Base-by-base conservation (phyloP, 2,329 filamentous ascomycete genomes). In the Stagonosporopsis rhizophila region DNA sequence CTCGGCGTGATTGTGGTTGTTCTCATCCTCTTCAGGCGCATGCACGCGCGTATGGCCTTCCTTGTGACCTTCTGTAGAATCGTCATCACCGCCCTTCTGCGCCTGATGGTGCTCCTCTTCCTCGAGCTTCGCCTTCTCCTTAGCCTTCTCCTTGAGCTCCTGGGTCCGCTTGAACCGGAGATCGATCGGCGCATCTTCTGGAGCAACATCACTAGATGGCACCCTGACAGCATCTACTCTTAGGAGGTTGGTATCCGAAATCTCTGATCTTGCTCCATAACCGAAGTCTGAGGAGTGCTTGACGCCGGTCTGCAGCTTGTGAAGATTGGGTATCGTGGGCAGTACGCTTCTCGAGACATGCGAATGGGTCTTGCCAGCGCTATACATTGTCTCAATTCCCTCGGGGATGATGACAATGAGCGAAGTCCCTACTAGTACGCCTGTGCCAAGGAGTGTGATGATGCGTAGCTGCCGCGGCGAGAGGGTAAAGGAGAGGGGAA, bases 381-480 rank as follows among this genome's bases (percentile, higher is more conserved):
- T 87, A 66, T 95, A 91, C 54, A 97, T 84, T 3, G 95, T 94
- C 73, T 97, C 93, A 57, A 98, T 89, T 34, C 95, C 95, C 77
- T 99, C 95, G 0, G 95, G 95, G 69, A 99, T 96, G 71, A 99
- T 98, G 28, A 99, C 92, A 62, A 98, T 94, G 62, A 99, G 84
- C 1, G 94, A 94, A 25, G 95, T 98, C 32, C 95, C 95, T 15
- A 99, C 93, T 8, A 99, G 82, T 47, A 99, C 90, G 40, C 95
- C 95, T 76, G 96, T 92, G 49, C 95, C 95, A 73, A 98, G 86
- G 54, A 92, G 93, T 20, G 94, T 96, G 73, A 98, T 90, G 45
- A 96, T 81, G 71, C 94, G 89, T 54, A 98, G 81, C 76, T 96
- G 92, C 39, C 92, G 91, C 58, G 90, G 87, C 27, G 93, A 94